These are phyloP conservation scores for Lecanoromycetidae sp. DNA, from an alignment of 2,329 filamentous ascomycete genomes.

Conservation along the genomic window DNA sequence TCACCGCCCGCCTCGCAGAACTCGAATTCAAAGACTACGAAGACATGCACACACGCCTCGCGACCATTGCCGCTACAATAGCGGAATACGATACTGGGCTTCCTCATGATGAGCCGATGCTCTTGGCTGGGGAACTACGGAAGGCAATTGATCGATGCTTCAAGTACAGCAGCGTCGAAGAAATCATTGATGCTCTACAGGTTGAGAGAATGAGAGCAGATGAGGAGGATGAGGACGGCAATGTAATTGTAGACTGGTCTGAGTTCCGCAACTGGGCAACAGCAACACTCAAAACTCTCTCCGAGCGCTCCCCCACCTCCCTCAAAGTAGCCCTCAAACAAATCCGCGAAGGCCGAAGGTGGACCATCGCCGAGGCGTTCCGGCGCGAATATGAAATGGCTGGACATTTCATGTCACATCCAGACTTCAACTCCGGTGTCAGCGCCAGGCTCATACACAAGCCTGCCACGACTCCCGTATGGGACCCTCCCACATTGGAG, in stretches of 20 bases:
- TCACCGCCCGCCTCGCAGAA: conserved; percentile 79
- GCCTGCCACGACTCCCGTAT: conserved; percentile 52
- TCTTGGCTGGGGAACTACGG: conserved; percentile 58
- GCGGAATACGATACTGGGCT: conserved; percentile 84
- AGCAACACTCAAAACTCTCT: conserved; percentile 62
- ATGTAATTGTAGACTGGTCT: neutral
- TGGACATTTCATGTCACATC: conserved; percentile 74
- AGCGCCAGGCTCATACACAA: conserved; percentile 65
- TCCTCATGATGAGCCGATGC: conserved; percentile 59
- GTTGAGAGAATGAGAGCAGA: conserved; percentile 36
- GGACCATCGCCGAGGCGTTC: conserved; percentile 79
- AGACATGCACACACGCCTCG: conserved; percentile 47
- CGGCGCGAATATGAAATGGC: conserved; percentile 75
- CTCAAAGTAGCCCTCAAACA: conserved; percentile 75
- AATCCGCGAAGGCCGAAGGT: conserved; percentile 61
- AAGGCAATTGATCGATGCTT: conserved; percentile 78
- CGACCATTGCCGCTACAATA: conserved; percentile 72
- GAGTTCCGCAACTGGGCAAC: conserved; percentile 57
- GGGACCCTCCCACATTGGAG: conserved; percentile 63
- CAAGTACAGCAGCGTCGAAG: conserved; percentile 50
- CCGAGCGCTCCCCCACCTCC: conserved; percentile 69
- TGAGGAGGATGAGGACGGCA: conserved; percentile 23
- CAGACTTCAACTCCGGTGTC: conserved; percentile 89
- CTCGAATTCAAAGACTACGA: conserved; percentile 76
- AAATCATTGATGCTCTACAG: conserved; percentile 58